Evolutionary conservation across 2,329 filamentous ascomycete genomes (phyloP).

Genomic region (Amauroascus verrucosus): DNA sequence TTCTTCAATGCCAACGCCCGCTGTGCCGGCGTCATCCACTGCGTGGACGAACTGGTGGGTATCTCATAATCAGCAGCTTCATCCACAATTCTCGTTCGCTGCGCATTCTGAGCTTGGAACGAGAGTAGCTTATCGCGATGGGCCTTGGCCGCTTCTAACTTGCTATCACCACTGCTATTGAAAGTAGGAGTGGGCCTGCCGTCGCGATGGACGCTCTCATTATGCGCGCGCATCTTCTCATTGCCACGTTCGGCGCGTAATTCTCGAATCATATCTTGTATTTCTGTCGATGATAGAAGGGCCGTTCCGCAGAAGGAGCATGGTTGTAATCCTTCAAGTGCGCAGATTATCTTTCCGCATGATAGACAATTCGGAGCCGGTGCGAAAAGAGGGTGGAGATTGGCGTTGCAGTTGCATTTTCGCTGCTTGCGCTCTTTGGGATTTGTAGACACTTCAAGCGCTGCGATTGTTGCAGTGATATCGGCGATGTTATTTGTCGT

Average conservation of each 20-base stretch:
- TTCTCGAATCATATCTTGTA: conserved; percentile 75
- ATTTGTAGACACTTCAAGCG: conserved; percentile 76
- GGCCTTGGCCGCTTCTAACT: conserved; percentile 58
- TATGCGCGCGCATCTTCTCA: conserved; percentile 75
- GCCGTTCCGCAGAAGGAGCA: conserved; percentile 81
- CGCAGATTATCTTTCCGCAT: conserved; percentile 91
- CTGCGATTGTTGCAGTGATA: conserved; percentile 67
- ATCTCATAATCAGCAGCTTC: conserved; percentile 69
- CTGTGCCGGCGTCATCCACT: conserved; percentile 79
- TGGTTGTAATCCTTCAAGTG: conserved; percentile 85
- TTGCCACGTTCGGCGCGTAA: conserved; percentile 75
- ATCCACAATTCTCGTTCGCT: conserved; percentile 72
- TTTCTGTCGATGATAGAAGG: conserved; percentile 60
- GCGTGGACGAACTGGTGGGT: conserved; percentile 50
- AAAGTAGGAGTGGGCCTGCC: conserved; percentile 22
- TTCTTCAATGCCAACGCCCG: conserved; percentile 71
- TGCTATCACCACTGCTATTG: conserved; percentile 35
- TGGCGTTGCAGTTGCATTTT: conserved; percentile 75
- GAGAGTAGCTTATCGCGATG: conserved; percentile 71
- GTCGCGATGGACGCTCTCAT: conserved; percentile 40
- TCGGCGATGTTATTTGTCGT: conserved; percentile 44
- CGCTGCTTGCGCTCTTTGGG: conserved; percentile 53
- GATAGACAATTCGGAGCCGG: conserved; percentile 85
- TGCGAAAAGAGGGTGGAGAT: conserved; percentile 75
- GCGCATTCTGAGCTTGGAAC: conserved; percentile 78